phyloP scores from a whole-genome alignment of 306 rosid species.

The Cucumis melo region DNA sequence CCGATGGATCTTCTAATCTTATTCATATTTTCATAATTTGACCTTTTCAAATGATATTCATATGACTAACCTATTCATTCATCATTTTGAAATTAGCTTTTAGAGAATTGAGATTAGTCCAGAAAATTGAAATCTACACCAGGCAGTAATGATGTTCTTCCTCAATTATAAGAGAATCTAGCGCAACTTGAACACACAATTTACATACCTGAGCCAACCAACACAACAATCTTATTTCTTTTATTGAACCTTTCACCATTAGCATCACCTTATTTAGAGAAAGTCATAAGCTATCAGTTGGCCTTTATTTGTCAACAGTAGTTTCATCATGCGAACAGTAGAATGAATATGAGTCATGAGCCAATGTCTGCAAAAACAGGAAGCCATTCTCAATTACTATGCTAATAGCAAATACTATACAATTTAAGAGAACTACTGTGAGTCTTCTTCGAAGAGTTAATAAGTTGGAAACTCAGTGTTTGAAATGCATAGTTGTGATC shows the following conservation, averaged over 20 bases:
- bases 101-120: neutral
- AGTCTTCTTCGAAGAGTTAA: too few relatives aligned
- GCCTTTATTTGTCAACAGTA: slow-evolving; percentile 10
- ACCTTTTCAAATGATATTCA: neutral
- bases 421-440: neutral
- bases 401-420: neutral
- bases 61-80: neutral
- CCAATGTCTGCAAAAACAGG: slow-evolving; percentile 61
- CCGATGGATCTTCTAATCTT: neutral
- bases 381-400: neutral
- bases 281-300: neutral
- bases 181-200: neutral
- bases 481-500: too few relatives aligned
- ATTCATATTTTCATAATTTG: neutral
- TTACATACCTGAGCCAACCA: neutral
- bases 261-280: neutral
- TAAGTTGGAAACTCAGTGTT: too few relatives aligned
- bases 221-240: neutral
- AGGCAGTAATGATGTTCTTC: neutral
- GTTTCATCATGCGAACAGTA: slow-evolving; percentile 18
- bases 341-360: slow-evolving; percentile 63
- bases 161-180: neutral
- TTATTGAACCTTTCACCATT: neutral
- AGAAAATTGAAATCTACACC: neutral
- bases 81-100: neutral